phyloP scores from a whole-genome alignment of 768 basidiomycete species.

The Mycena amicta region DNA sequence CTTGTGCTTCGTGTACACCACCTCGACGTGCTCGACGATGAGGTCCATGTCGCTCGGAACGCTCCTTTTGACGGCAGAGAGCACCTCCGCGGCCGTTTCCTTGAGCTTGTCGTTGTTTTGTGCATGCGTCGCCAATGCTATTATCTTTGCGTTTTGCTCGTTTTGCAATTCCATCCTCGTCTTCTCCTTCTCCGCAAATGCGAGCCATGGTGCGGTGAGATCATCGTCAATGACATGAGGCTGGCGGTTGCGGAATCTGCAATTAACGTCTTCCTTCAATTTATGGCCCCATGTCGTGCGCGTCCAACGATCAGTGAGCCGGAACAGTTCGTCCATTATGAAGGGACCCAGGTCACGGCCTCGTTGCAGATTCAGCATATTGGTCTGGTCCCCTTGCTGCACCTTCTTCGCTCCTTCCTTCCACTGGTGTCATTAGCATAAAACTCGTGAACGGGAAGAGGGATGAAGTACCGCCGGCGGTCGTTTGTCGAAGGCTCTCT shows the following conservation, averaged over 20 bases:
- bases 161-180: slow-evolving; percentile 2
- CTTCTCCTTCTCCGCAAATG: slow-evolving; percentile 5
- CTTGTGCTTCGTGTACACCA: slow-evolving; percentile 32
- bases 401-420: slow-evolving; percentile 33
- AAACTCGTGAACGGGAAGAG: too few species aligned
- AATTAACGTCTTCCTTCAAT: slow-evolving; percentile 29
- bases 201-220: slow-evolving; percentile 34
- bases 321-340: slow-evolving; percentile 47
- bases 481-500: slow-evolving; percentile 24
- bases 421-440: slow-evolving; percentile 24
- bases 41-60: slow-evolving; percentile 37
- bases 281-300: slow-evolving; percentile 19
- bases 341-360: slow-evolving; percentile 29
- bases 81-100: slow-evolving; percentile 23
- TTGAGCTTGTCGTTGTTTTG: slow-evolving; percentile 5
- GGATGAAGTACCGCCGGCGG: slow-evolving; percentile 25
- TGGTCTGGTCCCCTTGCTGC: slow-evolving; percentile 18
- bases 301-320: slow-evolving; percentile 29
- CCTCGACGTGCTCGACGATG: slow-evolving; percentile 46
- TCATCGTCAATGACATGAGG: slow-evolving; percentile 29
- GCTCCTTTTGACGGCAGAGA: slow-evolving; percentile 20
- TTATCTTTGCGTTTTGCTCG: not conserved
- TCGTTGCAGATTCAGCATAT: slow-evolving; percentile 30
- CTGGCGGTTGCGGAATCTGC: slow-evolving; percentile 23
- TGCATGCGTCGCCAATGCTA: slow-evolving; percentile 1